These are phyloP conservation scores for Taiozyma sp. DNA, from an alignment of 1,139 yeast genomes.

Conservation along the genomic window DNA sequence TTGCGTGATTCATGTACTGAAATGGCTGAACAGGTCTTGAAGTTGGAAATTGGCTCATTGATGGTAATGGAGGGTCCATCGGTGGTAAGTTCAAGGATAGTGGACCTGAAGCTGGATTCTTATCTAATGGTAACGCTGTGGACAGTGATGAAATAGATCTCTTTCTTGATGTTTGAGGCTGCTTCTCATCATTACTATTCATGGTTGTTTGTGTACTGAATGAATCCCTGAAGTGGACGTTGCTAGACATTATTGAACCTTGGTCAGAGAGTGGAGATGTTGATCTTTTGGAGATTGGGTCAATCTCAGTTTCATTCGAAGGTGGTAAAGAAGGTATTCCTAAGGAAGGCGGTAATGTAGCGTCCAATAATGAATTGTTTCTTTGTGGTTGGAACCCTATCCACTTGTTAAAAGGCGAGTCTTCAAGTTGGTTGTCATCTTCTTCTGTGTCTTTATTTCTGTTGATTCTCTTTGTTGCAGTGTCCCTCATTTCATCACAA, in stretches of 20 bases:
- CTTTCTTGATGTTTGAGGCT: conserved; percentile 1
- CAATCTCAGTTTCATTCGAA: conserved; percentile 1
- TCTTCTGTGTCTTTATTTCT: conserved; percentile 15
- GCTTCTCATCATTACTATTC: background rate
- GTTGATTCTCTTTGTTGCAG: conserved; percentile 46
- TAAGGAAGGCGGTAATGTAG: background rate
- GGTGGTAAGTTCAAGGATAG: conserved; percentile 30
- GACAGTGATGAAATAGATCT: conserved; percentile 10
- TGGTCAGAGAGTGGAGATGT: conserved; percentile 4
- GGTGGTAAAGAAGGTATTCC: background rate
- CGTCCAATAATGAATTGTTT: conserved; percentile 1
- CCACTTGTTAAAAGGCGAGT: conserved; percentile 19
- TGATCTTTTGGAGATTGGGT: conserved; percentile 6
- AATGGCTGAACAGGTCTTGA: conserved; percentile 24
- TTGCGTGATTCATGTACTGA: conserved; percentile 48
- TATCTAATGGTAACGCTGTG: conserved; percentile 5
- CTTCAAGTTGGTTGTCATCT: conserved; percentile 6
- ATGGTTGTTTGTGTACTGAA: background rate
- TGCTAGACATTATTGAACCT: background rate
- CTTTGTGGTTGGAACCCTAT: conserved; percentile 16
- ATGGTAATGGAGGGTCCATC: conserved; percentile 32
- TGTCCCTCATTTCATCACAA: conserved; percentile 50
- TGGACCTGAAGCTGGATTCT: conserved; percentile 4
- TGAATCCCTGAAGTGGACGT: background rate
- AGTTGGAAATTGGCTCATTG: conserved; percentile 30